Conservation (phyloP, 495 filamentous ascomycete species). For the Neurospora sp. region DNA sequence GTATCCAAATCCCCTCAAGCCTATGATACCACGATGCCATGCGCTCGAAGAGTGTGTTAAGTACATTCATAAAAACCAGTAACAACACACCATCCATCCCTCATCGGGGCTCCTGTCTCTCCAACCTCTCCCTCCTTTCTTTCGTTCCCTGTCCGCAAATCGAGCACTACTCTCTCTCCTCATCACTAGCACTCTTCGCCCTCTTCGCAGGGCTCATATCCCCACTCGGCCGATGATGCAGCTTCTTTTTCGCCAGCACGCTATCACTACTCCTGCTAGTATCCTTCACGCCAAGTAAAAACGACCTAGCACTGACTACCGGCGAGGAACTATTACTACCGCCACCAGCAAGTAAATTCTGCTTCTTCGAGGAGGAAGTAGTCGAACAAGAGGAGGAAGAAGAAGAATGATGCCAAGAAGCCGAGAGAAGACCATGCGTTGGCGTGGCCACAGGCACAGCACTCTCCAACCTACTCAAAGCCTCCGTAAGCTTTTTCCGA, state of each 20-base stretch:
- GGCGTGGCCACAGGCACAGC: neutral
- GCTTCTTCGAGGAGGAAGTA: neutral
- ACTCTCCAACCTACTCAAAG: conserved; percentile 12
- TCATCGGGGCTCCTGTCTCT: neutral
- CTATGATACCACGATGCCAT: no score
- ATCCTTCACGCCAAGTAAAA: neutral
- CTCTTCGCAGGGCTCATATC: conserved; percentile 27
- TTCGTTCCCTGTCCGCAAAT: neutral
- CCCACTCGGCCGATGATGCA: conserved; percentile 20
- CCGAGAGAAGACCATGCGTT: neutral
- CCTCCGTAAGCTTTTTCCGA: conserved; percentile 31
- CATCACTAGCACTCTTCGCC: conserved; percentile 3
- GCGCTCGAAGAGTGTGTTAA: no score
- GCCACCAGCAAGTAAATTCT: neutral
- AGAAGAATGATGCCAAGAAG: neutral
- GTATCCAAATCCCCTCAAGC: neutral
- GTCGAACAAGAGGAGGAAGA: neutral
- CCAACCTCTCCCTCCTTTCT: neutral
- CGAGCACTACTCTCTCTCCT: neutral
- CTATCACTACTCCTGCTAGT: neutral
- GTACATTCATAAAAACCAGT: no score
- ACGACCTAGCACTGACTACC: neutral
- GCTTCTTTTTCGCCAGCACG: conserved; percentile 15
- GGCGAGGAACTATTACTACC: neutral
- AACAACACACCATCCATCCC: neutral